Base-by-base conservation (phyloP, 371 early-diverging fungal species). In the Zopfochytrium polystomum region DNA sequence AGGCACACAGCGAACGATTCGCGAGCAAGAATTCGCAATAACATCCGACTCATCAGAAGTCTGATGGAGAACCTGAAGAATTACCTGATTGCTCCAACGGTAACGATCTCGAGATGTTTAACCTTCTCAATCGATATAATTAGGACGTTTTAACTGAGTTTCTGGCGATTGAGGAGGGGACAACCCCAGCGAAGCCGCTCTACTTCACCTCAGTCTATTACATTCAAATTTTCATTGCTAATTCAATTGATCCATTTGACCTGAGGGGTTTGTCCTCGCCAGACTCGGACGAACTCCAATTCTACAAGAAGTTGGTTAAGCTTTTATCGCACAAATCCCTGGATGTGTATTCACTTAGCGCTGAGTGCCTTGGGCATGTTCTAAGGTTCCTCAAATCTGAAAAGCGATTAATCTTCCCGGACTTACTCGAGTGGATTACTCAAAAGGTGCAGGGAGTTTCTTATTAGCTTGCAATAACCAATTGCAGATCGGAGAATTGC, bases 61-160 rank as follows among this genome's bases (percentile, higher is more conserved):
- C 63, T 85, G 2, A 77, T 88, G 52, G 82, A 87, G 52, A 79
- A 79, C 29, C 88, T 87, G 84, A 70, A 72, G 3, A 58, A 60
- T 3, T 54, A 70, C 0, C 71, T 80, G 1, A 67, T 83, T 50
- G 71, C 86, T 0, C 88, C 90, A 3, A 85, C 85, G 38, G 89
- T 86, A 79, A 68, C n/a, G n/a, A n/a, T n/a, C n/a, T n/a, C n/a
- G n/a, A n/a, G n/a, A n/a, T n/a, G n/a, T 62, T 45, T 30, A n/a
- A 43, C 6, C n/a, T 35, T 29, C 29, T 2, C n/a, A 33, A 22
- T 22, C 18, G 1, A 31, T 27, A 29, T 38, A 0, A 23, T 31
- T 25, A 62, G 58, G 62, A 55, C 35, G 34, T 63, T 1, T 6
- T 64, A 15, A 38, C 58, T 27, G 30, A 42, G 1, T 26, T n/a